phyloP scores from a whole-genome alignment of 2,329 filamentous ascomycete genomes.

The Chalaropsis ovoidea region DNA sequence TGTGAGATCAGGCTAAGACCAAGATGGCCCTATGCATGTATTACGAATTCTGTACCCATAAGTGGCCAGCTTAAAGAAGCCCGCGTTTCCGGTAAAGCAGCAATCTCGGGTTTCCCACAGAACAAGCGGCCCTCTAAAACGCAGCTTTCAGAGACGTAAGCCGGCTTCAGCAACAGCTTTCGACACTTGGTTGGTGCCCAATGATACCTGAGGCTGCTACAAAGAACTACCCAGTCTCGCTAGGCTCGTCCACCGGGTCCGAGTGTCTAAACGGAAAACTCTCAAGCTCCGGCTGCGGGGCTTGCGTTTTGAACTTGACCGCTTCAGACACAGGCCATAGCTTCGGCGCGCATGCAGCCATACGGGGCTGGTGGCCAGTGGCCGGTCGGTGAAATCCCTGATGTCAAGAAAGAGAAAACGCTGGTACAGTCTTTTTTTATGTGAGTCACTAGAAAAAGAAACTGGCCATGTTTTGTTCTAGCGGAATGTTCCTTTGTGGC shows the following conservation, averaged over 20 bases:
- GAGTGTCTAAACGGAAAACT: not conserved
- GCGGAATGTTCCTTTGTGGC: no score
- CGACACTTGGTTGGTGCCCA: constrained; percentile 10
- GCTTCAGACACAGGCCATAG: not conserved
- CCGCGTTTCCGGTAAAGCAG: not conserved
- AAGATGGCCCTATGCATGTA: not conserved
- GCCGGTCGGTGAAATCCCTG: not conserved
- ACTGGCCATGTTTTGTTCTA: not conserved
- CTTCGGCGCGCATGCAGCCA: not conserved
- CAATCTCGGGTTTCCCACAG: no score
- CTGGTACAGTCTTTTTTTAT: not conserved
- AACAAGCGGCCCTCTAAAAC: no score
- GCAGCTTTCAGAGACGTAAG: no score
- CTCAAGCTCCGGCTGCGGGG: constrained; percentile 1
- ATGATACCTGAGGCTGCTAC: not conserved
- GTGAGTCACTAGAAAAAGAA: constrained; percentile 4
- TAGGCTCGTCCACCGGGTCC: not conserved
- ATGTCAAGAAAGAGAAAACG: not conserved
- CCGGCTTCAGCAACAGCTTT: not conserved
- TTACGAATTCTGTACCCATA: not conserved
- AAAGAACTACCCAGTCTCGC: not conserved
- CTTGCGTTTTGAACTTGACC: constrained; percentile 1
- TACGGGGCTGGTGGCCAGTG: constrained; percentile 8
- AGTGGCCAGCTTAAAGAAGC: not conserved
- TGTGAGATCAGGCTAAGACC: not conserved